A percentile compares a stretch with the other conserved stretches of the same genome.
Evolutionary conservation across 129 eudicot genomes (phyloP).

Genomic region (Lactuca sativa): DNA sequence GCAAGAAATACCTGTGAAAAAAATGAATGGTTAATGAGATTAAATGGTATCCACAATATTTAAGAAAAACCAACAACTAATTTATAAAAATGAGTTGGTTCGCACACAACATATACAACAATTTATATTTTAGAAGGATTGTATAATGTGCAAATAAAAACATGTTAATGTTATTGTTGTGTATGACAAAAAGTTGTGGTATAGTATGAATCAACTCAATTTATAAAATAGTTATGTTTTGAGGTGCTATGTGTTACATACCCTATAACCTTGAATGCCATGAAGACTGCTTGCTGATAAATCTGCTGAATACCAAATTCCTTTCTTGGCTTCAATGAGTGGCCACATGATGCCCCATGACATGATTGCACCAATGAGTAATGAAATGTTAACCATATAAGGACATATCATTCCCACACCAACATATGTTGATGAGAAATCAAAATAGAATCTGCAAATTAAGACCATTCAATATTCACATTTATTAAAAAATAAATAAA

Average conservation of each 20-base stretch:
- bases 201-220: too few relatives aligned
- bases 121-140: too few relatives aligned
- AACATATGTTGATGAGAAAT: slow-evolving; percentile 59
- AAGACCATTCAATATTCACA: neutral
- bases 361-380: slow-evolving; percentile 55
- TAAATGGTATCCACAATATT: too few relatives aligned
- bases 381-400: slow-evolving; percentile 53
- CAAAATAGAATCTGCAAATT: slow-evolving; percentile 60
- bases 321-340: slow-evolving; percentile 47
- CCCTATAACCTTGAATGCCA: slow-evolving; percentile 70
- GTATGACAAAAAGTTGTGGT: too few relatives aligned
- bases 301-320: slow-evolving; percentile 49
- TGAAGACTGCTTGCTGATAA: slow-evolving; percentile 48
- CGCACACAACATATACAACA: too few relatives aligned
- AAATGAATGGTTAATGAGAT: too few relatives aligned
- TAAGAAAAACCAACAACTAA: too few relatives aligned
- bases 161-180: too few relatives aligned
- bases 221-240: neutral
- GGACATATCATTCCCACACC: slow-evolving; percentile 74
- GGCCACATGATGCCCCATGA: slow-evolving; percentile 83
- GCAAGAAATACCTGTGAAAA: slow-evolving; percentile 55
- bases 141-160: too few relatives aligned
- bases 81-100: too few relatives aligned
- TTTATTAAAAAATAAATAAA: neutral
- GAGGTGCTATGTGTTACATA: neutral